Percentiles rank a stretch among this genome's conserved stretches.
These are phyloP conservation scores for Wickerhamiella australiensis DNA, from an alignment of 805 yeast genomes.

Conservation along the genomic window DNA sequence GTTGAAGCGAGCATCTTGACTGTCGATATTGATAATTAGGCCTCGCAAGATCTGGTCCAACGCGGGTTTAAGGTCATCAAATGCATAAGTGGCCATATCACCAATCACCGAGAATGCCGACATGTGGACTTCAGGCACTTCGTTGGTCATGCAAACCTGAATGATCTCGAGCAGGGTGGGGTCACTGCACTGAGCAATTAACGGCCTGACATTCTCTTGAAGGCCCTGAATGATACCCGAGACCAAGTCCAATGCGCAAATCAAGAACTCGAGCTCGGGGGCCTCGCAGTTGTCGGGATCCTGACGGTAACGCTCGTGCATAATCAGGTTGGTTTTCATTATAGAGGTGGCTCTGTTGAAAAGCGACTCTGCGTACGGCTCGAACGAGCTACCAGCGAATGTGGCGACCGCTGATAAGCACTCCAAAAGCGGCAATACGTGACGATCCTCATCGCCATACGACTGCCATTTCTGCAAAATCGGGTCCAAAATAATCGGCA, in stretches of 20 bases:
- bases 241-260: conserved; percentile 76
- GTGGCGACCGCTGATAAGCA: conserved; percentile 90
- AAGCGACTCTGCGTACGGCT: conserved; percentile 80
- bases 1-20: conserved; percentile 39
- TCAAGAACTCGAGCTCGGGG: conserved; percentile 75
- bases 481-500: conserved; percentile 64
- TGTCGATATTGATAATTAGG: conserved; percentile 45
- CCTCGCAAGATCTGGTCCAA: conserved; percentile 30
- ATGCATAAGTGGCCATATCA: conserved; percentile 60
- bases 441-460: conserved; percentile 66
- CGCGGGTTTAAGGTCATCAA: conserved; percentile 31
- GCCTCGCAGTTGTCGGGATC: conserved; percentile 44
- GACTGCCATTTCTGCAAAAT: conserved; percentile 69
- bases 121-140: conserved; percentile 81
- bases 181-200: conserved; percentile 32
- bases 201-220: conserved; percentile 46
- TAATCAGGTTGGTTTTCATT: conserved; percentile 51
- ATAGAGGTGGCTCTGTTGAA: conserved; percentile 68
- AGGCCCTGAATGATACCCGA: conserved; percentile 92
- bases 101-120: conserved; percentile 83
- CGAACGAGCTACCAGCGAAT: conserved; percentile 67
- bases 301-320: conserved; percentile 48
- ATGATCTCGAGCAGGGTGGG: conserved; percentile 47
- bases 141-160: conserved; percentile 59
- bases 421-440: conserved; percentile 82